These are phyloP conservation scores for Trichoderma oligosporum DNA, from an alignment of 2,329 filamentous ascomycete species.

Conservation along the genomic window DNA sequence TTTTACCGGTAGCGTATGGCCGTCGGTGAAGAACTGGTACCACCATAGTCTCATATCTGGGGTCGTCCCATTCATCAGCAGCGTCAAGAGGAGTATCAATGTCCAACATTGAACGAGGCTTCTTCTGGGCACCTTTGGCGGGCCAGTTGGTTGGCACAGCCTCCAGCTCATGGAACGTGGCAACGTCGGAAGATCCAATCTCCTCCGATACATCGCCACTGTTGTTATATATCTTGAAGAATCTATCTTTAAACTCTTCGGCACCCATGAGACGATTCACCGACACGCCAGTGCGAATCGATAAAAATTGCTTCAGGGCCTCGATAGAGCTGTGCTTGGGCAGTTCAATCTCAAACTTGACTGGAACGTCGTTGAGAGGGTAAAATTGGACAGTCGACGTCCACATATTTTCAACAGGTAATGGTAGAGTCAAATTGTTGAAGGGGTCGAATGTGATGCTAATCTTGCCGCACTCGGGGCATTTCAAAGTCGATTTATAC, in stretches of 20 bases:
- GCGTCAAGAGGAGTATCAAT: slow-evolving; percentile 37
- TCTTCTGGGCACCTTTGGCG: slow-evolving; percentile 45
- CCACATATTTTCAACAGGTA: slow-evolving; percentile 85
- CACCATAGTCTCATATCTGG: slow-evolving; percentile 62
- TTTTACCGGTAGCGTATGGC: slow-evolving; percentile 31
- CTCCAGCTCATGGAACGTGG: slow-evolving; percentile 74
- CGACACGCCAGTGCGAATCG: slow-evolving; percentile 63
- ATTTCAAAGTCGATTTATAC: slow-evolving; percentile 96
- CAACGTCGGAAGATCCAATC: slow-evolving; percentile 63
- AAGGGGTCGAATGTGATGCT: slow-evolving; percentile 99
- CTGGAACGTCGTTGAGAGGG: slow-evolving; percentile 67
- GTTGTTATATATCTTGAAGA: slow-evolving; percentile 84
- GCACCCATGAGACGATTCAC: slow-evolving; percentile 67
- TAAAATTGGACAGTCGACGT: slow-evolving; percentile 70
- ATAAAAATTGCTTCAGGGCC: slow-evolving; percentile 65
- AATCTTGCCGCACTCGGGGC: slow-evolving; percentile 86
- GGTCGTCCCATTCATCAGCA: slow-evolving; percentile 53
- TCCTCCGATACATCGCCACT: slow-evolving; percentile 63
- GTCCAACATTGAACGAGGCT: slow-evolving; percentile 50
- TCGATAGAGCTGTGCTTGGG: slow-evolving; percentile 71
- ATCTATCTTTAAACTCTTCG: slow-evolving; percentile 78
- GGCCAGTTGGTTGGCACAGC: slow-evolving; percentile 74
- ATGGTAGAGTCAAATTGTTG: slow-evolving; percentile 85
- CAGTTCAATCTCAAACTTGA: slow-evolving; percentile 73
- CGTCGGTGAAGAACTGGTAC: slow-evolving; percentile 67